These are phyloP conservation scores for Phytophthora pluvialis DNA, from an alignment of 352 stramenopile genomes.

Conservation along the genomic window DNA sequence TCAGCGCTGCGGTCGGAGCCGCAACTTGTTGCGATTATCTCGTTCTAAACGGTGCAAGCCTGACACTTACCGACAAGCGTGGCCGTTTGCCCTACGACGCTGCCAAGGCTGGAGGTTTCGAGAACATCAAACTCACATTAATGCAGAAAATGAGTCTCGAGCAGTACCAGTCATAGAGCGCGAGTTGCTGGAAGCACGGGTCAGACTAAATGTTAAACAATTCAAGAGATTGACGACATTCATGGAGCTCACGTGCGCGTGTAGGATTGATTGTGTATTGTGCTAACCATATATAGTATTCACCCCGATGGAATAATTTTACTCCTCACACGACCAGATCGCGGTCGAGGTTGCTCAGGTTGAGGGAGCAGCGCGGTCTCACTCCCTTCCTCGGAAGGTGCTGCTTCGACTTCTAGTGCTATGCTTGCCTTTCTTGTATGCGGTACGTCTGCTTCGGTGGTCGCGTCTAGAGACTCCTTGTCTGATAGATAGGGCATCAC, in stretches of 20 bases:
- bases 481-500: conserved; percentile 33
- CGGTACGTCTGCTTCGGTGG: not conserved
- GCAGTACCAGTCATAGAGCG: conserved; percentile 58
- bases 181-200: not conserved
- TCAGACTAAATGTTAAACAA: not conserved
- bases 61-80: conserved; percentile 53
- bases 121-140: conserved; percentile 66
- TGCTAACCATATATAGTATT: conserved; percentile 27
- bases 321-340: conserved; percentile 32
- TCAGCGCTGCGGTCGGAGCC: conserved; percentile 45
- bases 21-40: conserved; percentile 77
- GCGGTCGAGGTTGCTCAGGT: conserved; percentile 27
- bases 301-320: conserved; percentile 54
- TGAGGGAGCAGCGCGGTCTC: conserved; percentile 21
- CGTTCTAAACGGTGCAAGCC: conserved; percentile 78
- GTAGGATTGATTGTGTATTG: conserved; percentile 15
- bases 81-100: conserved; percentile 66
- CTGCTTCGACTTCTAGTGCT: conserved; percentile 15
- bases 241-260: not conserved
- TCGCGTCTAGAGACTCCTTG: conserved; percentile 24
- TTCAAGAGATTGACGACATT: not conserved
- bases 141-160: conserved; percentile 79
- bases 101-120: conserved; percentile 63
- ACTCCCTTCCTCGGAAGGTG: conserved; percentile 22
- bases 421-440: conserved; percentile 8